These are phyloP conservation scores for Auricularia sp. DNA, from an alignment of 768 basidiomycete species.

Conservation along the genomic window DNA sequence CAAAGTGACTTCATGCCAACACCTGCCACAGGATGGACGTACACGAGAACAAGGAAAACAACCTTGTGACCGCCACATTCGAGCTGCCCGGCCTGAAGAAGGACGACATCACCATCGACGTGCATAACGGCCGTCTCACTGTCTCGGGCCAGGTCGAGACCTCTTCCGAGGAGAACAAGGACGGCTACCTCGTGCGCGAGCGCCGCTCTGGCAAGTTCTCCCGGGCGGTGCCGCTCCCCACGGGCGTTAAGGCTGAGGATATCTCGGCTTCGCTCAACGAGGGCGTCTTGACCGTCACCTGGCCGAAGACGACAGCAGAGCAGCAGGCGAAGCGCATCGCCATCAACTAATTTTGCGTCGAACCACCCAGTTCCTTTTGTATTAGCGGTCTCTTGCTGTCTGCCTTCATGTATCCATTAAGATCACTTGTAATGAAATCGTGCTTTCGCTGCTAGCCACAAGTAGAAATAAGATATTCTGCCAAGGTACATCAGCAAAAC, in stretches of 20 bases:
- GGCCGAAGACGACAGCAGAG: slow-evolving; percentile 36
- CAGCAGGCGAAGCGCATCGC: neutral
- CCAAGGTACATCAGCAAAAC: too few relatives aligned
- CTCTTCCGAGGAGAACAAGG: slow-evolving; percentile 20
- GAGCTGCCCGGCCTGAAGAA: slow-evolving; percentile 47
- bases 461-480: too few relatives aligned
- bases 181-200: slow-evolving; percentile 34
- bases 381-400: too few relatives aligned
- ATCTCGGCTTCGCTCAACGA: slow-evolving; percentile 39
- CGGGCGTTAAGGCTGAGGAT: slow-evolving; percentile 32
- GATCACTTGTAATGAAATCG: too few relatives aligned
- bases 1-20: neutral
- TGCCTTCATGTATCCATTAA: neutral
- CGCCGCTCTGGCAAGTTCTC: slow-evolving; percentile 40
- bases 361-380: neutral
- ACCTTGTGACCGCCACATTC: slow-evolving; percentile 40
- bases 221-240: slow-evolving; percentile 37
- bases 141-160: slow-evolving; percentile 34
- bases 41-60: slow-evolving; percentile 30
- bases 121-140: slow-evolving; percentile 36
- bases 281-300: slow-evolving; percentile 40
- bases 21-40: slow-evolving; percentile 27
- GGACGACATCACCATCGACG: slow-evolving; percentile 22
- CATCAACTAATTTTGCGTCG: neutral
- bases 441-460: too few relatives aligned